Evolutionary conservation across 352 stramenopile genomes (phyloP), one percentile per base, ranked within the genome.

Genomic region (Pythium scleroteichum): DNA sequence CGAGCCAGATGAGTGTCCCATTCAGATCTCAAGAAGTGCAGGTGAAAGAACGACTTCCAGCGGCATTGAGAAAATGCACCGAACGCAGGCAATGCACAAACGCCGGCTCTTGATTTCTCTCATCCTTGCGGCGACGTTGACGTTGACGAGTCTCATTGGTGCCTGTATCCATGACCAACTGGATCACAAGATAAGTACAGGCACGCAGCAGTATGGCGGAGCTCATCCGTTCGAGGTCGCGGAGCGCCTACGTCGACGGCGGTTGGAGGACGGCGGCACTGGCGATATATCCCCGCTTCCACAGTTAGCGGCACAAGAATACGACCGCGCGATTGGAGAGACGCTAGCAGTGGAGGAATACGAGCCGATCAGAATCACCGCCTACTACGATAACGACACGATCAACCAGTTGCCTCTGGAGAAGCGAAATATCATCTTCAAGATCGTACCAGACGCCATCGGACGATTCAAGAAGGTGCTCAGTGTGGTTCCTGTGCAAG

Each of bases 371-470:
- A 78, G 81, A 1, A 88, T 90, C 57, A 89, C 75, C 1, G 72
- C 81, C 1, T 82, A 87, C 59, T 88, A 85, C 51, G 79, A 93
- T 54, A 73, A 78, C 13, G 26, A 60, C 8, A 86, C 64, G n/a
- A 62, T 93, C 29, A 59, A 52, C 26, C 29, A 56, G 8, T 56
- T 93, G 0, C 44, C 75, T 0, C 24, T 59, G 2, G 70, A 40
- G 9, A 73, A 91, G 42, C 72, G 68, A 4, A 38, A 62, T 9
- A 39, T 79, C 14, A 59, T 93, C 10, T 62, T 73, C n/a, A 66
- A 78, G 50, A 78, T 93, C 48, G 76, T 94, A 7, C 75, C 79
- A 0, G 82, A 85, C 12, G 83, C 85, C 0, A 91, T 94, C 56
- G 40, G 59, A 19, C 79, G 75, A 6, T 94, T 92, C 57, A 49